Percentiles rank a stretch among this genome's conserved stretches.
phyloP scores from a whole-genome alignment of 2,329 filamentous ascomycete genomes.

The Coleophoma cylindrospora region DNA sequence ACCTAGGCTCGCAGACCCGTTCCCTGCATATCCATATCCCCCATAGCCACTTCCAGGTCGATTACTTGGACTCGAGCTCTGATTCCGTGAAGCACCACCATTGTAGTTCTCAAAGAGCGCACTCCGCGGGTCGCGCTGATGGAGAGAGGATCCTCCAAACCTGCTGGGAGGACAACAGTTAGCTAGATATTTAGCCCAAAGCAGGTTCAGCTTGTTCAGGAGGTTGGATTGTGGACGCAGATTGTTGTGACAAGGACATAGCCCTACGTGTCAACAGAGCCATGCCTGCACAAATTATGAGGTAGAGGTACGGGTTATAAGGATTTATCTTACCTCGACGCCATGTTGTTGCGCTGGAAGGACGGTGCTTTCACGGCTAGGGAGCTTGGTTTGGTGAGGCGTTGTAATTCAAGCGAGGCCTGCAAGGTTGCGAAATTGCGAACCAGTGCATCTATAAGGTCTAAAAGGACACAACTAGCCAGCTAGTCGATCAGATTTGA shows the following conservation, averaged over 20 bases:
- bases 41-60: conserved; percentile 33
- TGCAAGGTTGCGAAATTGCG: neutral
- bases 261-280: too few relatives aligned
- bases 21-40: conserved; percentile 47
- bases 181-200: too few relatives aligned
- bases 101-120: conserved; percentile 74
- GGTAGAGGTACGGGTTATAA: neutral
- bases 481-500: too few relatives aligned
- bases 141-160: conserved; percentile 63
- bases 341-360: conserved; percentile 16
- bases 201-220: too few relatives aligned
- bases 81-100: conserved; percentile 32
- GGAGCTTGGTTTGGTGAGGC: neutral
- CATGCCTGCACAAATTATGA: too few relatives aligned
- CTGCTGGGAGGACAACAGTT: conserved; percentile 31
- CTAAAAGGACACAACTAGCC: too few relatives aligned
- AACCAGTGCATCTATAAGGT: too few relatives aligned
- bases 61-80: conserved; percentile 5
- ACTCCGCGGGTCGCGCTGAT: conserved; percentile 68
- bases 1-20: conserved; percentile 20
- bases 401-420: neutral
- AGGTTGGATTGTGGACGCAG: too few relatives aligned
- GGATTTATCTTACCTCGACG: conserved; percentile 19
- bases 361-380: neutral
- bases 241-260: too few relatives aligned